These are phyloP conservation scores for Lithocarpus polystachyus DNA, from an alignment of 306 rosid genomes.

Conservation along the genomic window DNA sequence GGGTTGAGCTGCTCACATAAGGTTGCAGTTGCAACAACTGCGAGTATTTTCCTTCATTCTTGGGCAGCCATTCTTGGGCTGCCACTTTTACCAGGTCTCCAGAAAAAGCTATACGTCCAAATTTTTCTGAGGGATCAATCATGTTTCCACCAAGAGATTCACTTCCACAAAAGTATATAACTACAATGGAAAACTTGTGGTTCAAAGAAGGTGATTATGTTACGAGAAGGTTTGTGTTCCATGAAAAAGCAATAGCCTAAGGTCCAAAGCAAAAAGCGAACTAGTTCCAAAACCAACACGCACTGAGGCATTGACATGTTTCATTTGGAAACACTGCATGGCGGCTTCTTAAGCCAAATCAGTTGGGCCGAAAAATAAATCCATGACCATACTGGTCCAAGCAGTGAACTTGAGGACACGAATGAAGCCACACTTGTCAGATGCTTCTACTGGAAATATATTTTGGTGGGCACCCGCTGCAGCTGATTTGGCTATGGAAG, in stretches of 20 bases:
- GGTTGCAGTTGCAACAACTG: conserved; percentile 31
- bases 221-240: conserved; percentile 42
- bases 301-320: conserved; percentile 34
- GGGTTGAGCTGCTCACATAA: conserved; percentile 45
- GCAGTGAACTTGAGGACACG: conserved; percentile 44
- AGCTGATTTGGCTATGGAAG: neutral
- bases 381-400: conserved; percentile 21
- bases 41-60: conserved; percentile 23
- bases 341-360: conserved; percentile 22
- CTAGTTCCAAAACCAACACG: conserved; percentile 32
- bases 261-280: conserved; percentile 19
- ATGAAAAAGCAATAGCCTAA: conserved; percentile 26
- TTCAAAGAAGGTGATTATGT: conserved; percentile 25
- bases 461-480: conserved; percentile 14
- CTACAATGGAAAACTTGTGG: conserved; percentile 13
- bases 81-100: conserved; percentile 15
- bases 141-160: conserved; percentile 36
- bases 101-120: conserved; percentile 19
- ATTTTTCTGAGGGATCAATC: conserved; percentile 23
- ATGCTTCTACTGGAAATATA: too few species aligned
- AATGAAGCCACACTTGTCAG: neutral
- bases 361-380: neutral
- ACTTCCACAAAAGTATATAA: conserved; percentile 15
- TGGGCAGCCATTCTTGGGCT: conserved; percentile 52
- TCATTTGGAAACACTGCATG: conserved; percentile 41